Evolutionary conservation across 2,329 filamentous ascomycete species (phyloP).

Genomic region (Cylindrodendrum hubeiense): DNA sequence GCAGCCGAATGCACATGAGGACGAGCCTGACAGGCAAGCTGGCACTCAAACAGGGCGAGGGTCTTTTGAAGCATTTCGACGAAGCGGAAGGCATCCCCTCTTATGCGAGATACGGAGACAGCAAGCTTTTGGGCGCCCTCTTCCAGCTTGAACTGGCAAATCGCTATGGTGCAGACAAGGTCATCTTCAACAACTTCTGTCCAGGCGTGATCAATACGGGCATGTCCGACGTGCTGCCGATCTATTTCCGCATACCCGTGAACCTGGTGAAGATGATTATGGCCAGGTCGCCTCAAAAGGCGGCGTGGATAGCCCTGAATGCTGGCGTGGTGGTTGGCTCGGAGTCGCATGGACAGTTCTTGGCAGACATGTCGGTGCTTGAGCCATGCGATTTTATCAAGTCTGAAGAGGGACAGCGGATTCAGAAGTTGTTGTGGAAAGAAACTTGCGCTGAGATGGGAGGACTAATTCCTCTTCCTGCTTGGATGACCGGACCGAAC

Average conservation of each 20-base stretch:
- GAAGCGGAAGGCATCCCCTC: neutral
- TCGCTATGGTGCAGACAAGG: conserved; percentile 15
- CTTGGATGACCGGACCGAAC: neutral
- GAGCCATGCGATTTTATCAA: neutral
- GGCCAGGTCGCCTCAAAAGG: conserved; percentile 26
- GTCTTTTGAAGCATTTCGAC: conserved; percentile 20
- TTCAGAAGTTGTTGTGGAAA: conserved; percentile 15
- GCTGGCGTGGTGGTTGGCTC: conserved; percentile 27
- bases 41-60: neutral
- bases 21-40: conserved; percentile 16
- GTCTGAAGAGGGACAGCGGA: conserved; percentile 1
- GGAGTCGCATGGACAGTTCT: conserved; percentile 30
- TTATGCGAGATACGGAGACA: conserved; percentile 21
- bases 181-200: conserved; percentile 34
- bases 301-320: conserved; percentile 32
- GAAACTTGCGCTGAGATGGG: conserved; percentile 20
- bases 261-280: conserved; percentile 1
- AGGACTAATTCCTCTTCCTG: conserved; percentile 12
- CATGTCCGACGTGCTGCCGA: conserved; percentile 25
- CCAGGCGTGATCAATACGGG: conserved; percentile 28
- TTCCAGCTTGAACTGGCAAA: conserved; percentile 33
- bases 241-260: conserved; percentile 25
- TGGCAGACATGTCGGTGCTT: conserved; percentile 22
- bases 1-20: conserved; percentile 30
- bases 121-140: conserved; percentile 31